These are phyloP conservation scores for Dillenia suffruticosa DNA, from an alignment of 164 flowering plant genomes.

Conservation along the genomic window DNA sequence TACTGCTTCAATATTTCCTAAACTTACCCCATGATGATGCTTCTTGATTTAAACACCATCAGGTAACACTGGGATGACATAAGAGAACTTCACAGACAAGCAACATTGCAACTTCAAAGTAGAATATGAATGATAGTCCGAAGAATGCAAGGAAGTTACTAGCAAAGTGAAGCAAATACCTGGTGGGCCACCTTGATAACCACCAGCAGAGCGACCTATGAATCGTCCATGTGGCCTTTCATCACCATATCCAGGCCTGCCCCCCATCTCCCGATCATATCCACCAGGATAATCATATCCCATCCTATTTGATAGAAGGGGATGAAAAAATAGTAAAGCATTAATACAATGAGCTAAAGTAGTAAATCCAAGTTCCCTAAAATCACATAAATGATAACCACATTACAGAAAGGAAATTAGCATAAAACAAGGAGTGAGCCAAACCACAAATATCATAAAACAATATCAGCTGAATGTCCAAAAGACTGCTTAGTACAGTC, in stretches of 20 bases:
- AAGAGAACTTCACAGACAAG: no score
- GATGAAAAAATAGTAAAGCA: background rate
- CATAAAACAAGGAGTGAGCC: background rate
- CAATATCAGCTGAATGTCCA: background rate
- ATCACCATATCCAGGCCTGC: constrained; percentile 71
- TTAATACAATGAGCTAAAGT: constrained; percentile 2
- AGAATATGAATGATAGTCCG: no score
- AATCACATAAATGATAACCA: background rate
- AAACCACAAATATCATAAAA: background rate
- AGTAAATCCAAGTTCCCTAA: background rate
- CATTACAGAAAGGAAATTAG: no score
- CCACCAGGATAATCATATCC: constrained; percentile 77
- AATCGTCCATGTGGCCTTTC: constrained; percentile 81
- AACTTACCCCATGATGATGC: no score
- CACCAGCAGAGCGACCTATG: constrained; percentile 56
- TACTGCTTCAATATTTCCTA: no score
- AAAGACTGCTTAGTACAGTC: background rate
- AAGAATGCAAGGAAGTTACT: no score
- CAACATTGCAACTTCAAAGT: no score
- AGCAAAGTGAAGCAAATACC: constrained; percentile 23
- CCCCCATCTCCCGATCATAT: constrained; percentile 69
- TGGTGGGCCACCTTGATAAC: constrained; percentile 52
- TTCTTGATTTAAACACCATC: no score
- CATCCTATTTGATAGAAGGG: constrained; percentile 36
- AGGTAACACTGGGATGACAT: no score